Conservation (phyloP, 2,329 filamentous ascomycete genomes). For the Colletotrichum magnum region DNA sequence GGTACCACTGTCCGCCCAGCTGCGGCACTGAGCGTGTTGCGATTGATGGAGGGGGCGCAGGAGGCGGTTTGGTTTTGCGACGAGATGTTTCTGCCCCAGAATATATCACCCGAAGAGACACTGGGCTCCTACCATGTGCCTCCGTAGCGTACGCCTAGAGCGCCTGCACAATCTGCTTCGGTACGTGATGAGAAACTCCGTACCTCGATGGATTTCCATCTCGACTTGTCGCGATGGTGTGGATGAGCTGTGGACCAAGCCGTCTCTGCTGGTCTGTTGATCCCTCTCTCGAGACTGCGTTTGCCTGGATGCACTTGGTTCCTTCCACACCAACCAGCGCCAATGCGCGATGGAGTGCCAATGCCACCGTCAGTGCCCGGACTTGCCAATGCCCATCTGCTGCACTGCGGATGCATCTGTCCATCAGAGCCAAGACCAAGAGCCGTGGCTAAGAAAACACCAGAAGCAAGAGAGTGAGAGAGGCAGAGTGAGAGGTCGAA, state of each 20-base stretch:
- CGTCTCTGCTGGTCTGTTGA: slow-evolving; percentile 8
- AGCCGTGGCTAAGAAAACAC: slow-evolving; percentile 1
- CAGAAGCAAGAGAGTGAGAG: not conserved
- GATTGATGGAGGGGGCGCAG: not conserved
- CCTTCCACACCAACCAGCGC: not conserved
- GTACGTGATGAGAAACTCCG: not conserved
- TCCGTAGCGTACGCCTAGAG: not conserved
- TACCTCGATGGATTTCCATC: not conserved
- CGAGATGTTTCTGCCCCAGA: not conserved
- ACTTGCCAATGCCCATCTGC: slow-evolving; percentile 11
- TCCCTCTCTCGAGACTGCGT: slow-evolving; percentile 20
- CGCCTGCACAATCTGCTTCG: too few species aligned
- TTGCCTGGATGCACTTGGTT: slow-evolving; percentile 17
- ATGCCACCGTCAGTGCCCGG: slow-evolving; percentile 1
- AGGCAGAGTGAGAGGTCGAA: not conserved
- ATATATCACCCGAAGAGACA: not conserved
- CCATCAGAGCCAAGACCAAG: slow-evolving; percentile 10
- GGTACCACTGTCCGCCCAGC: not conserved
- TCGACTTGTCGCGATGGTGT: not conserved
- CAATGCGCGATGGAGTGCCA: not conserved
- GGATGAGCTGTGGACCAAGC: not conserved
- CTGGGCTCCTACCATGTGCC: not conserved
- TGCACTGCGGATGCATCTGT: slow-evolving; percentile 5
- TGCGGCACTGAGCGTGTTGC: not conserved
- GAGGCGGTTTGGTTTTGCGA: not conserved